Conservation (phyloP, 371 early-diverging fungal genomes). For the Lichtheimia ramosa region DNA sequence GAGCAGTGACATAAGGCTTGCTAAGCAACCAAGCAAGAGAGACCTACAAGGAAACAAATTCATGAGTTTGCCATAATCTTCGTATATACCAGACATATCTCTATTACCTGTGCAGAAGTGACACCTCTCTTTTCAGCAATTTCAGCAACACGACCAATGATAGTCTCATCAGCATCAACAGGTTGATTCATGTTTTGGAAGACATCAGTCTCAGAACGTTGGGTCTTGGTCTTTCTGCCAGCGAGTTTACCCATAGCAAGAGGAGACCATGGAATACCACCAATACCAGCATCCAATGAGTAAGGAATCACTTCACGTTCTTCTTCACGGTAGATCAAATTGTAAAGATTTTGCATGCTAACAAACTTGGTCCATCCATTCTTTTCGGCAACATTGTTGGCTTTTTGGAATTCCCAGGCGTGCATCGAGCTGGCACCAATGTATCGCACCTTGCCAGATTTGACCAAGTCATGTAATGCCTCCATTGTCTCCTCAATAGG, state of each 20-base stretch:
- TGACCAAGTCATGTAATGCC: slow-evolving; percentile 53
- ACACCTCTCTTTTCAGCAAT: slow-evolving; percentile 40
- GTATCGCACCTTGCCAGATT: slow-evolving; percentile 50
- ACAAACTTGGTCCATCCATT: slow-evolving; percentile 56
- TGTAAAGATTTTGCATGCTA: slow-evolving; percentile 54
- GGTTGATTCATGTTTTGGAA: not conserved
- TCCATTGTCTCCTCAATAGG: slow-evolving; percentile 56
- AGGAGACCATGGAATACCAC: slow-evolving; percentile 28
- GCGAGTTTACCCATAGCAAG: not conserved
- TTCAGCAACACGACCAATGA: slow-evolving; percentile 38
- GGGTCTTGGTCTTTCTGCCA: slow-evolving; percentile 28
- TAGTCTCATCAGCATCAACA: slow-evolving; percentile 7
- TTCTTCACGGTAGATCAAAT: slow-evolving; percentile 61
- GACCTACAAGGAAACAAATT: slow-evolving; percentile 13
- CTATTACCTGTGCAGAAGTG: slow-evolving; percentile 35
- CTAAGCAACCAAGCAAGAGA: slow-evolving; percentile 46
- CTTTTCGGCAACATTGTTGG: slow-evolving; percentile 39
- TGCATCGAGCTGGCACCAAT: slow-evolving; percentile 33
- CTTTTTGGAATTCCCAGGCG: slow-evolving; percentile 44
- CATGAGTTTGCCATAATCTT: too few species aligned
- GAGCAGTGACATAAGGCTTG: slow-evolving; percentile 33
- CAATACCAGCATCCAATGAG: slow-evolving; percentile 38
- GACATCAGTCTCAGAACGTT: slow-evolving; percentile 3
- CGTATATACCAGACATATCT: too few species aligned
- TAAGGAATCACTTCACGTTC: slow-evolving; percentile 61